phyloP scores from a whole-genome alignment of 768 basidiomycete species.

The Rhodotorula taiwanensis region DNA sequence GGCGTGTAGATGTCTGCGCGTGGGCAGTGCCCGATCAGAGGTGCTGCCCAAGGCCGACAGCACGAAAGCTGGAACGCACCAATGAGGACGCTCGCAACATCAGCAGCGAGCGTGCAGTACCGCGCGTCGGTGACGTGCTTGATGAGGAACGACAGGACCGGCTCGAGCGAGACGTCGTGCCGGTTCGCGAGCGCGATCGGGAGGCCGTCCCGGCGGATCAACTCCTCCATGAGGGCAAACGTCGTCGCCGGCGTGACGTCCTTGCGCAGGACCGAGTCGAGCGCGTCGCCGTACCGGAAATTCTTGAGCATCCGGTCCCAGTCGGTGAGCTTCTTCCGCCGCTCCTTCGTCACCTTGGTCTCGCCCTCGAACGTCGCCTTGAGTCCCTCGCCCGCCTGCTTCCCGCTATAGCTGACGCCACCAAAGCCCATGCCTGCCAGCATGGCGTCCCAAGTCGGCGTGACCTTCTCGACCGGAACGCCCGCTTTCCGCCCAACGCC shows the following conservation, averaged over 20 bases:
- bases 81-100: conserved; percentile 70
- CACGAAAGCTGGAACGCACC: conserved; percentile 53
- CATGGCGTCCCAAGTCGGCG: conserved; percentile 35
- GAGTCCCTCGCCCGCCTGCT: conserved; percentile 31
- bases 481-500: conserved; percentile 45
- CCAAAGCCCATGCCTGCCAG: conserved; percentile 34
- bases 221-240: conserved; percentile 85
- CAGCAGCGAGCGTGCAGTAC: conserved; percentile 81
- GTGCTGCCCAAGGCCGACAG: background rate
- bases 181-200: conserved; percentile 77
- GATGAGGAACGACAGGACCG: conserved; percentile 74
- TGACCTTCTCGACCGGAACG: conserved; percentile 31
- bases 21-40: no score
- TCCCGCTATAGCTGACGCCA: conserved; percentile 22
- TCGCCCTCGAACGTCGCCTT: conserved; percentile 52
- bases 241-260: conserved; percentile 73
- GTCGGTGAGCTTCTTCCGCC: conserved; percentile 65
- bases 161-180: conserved; percentile 88
- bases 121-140: conserved; percentile 82
- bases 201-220: conserved; percentile 84
- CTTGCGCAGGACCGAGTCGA: conserved; percentile 87
- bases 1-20: conserved; percentile 77
- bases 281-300: conserved; percentile 89
- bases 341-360: conserved; percentile 65
- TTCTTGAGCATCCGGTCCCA: conserved; percentile 83